Evolutionary conservation across 805 yeast species (phyloP).

Genomic region (Martiniozyma abietophila): DNA sequence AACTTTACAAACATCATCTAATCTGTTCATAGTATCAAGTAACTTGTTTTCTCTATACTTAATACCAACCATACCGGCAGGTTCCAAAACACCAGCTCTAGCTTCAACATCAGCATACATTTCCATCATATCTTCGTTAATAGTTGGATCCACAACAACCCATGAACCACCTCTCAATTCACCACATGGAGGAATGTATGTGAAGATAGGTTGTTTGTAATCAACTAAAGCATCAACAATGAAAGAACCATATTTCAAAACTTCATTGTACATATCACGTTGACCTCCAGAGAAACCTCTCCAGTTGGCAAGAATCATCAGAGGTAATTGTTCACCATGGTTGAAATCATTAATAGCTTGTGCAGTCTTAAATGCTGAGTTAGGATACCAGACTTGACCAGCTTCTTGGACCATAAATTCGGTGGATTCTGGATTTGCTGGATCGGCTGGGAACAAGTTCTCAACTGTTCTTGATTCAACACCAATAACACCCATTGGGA

Average conservation of each 20-base stretch:
- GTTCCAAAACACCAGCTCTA: conserved; percentile 97
- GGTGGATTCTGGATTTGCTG: conserved; percentile 93
- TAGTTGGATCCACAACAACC: conserved; percentile 99
- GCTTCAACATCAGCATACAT: conserved; percentile 97
- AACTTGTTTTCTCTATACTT: conserved; percentile 93
- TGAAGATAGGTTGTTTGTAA: conserved; percentile 93
- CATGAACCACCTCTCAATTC: conserved; percentile 99
- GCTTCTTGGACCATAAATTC: conserved; percentile 88
- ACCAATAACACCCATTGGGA: conserved; percentile 96
- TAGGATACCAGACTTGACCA: conserved; percentile 99
- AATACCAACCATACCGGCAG: conserved; percentile 98
- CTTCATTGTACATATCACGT: conserved; percentile 98
- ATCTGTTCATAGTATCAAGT: conserved; percentile 81
- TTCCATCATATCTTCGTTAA: conserved; percentile 96
- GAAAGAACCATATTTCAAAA: conserved; percentile 90
- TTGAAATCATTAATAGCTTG: conserved; percentile 97
- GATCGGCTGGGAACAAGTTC: conserved; percentile 92
- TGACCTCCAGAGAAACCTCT: conserved; percentile 99
- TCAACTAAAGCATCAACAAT: conserved; percentile 96
- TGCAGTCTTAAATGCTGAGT: conserved; percentile 97
- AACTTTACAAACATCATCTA: conserved; percentile 67
- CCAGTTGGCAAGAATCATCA: conserved; percentile 98
- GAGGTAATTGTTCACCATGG: conserved; percentile 94
- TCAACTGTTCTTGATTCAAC: conserved; percentile 90
- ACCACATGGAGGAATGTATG: conserved; percentile 96